Evolutionary conservation across 768 basidiomycete genomes (phyloP), one percentile per base, ranked within the genome.

Genomic region (Calocera viscosa): DNA sequence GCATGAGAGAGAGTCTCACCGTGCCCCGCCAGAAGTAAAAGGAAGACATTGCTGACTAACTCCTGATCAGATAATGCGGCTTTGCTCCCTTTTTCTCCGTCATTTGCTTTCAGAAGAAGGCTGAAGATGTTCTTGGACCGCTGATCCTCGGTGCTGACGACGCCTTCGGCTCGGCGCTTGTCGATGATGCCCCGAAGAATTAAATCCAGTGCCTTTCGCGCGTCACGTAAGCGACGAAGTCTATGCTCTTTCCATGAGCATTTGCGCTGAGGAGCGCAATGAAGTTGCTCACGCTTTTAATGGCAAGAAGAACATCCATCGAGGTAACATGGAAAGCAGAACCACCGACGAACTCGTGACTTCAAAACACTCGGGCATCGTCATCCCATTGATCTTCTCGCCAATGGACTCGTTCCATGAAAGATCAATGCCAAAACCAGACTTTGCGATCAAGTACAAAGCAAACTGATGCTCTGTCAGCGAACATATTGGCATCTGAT

Each of bases 1-100:
- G 16, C 64, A 34, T 12, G 30, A 28, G 24, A 35, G 16, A 49
- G 43, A 3, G 39, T 16, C 24, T 17, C 24, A 68, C 69, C 70
- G 65, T 71, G 70, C 26, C 70, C 70, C 16, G 70, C 70, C 28
- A 71, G 64, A 2, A 71, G 64, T 3, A 71, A 22, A 2, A 66
- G 41, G 49, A 67, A 71, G 17, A 66, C 67, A 43, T 71, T 70
- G n/a, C 70, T 68, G 26, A 71, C 68, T 64, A 70, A 35, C 43
- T 66, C 41, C 16, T 28, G 30, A 35, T 35, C 40, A 12, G 28
- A 16, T 2, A 60, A 19, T 28, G 30, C 11, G 5, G 53, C 24
- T 32, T 60, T 60, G 30, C 53, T 60, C 14, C 30, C 53, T 26
- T 60, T 60, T 22, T 60, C 53, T 10, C 5, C 53, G 16, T 26